Percentiles rank a stretch among this genome's conserved stretches.
These are phyloP conservation scores for Caryopteris hybrid DNA, from an alignment of 305 asterid genomes.

Conservation along the genomic window DNA sequence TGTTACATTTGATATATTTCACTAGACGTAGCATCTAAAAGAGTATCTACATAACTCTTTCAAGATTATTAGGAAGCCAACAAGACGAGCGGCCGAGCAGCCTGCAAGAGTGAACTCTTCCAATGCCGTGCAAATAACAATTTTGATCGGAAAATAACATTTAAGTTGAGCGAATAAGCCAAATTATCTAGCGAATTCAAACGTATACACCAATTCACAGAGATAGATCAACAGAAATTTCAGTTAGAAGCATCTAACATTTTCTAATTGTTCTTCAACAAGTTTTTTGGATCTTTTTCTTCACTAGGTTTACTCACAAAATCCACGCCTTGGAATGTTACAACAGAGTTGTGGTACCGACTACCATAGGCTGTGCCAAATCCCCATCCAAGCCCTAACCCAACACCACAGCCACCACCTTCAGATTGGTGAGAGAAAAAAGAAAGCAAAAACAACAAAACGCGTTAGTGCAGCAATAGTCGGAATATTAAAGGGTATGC, in stretches of 20 bases:
- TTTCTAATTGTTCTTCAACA: constrained; percentile 29
- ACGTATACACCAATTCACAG: not conserved
- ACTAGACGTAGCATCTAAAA: not conserved
- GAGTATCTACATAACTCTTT: no score
- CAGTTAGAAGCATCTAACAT: constrained; percentile 18
- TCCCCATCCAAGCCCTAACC: constrained; percentile 93
- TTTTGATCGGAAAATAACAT: not conserved
- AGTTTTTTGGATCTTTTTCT: constrained; percentile 35
- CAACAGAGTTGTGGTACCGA: constrained; percentile 64
- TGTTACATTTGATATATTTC: no score
- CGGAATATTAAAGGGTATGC: not conserved
- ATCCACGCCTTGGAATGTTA: constrained; percentile 57
- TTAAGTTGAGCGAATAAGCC: not conserved
- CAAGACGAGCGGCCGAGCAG: no score
- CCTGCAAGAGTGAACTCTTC: not conserved
- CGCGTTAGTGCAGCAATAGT: constrained; percentile 5
- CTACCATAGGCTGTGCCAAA: constrained; percentile 83
- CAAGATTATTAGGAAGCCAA: not conserved
- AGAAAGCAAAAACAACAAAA: not conserved
- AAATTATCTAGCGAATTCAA: not conserved
- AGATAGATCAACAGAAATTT: constrained; percentile 4
- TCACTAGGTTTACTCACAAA: constrained; percentile 36
- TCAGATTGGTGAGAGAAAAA: constrained; percentile 1
- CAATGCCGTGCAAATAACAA: not conserved
- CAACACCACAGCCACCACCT: constrained; percentile 97